phyloP scores from a whole-genome alignment of 1,284 basidiomycete genomes.

The Schizopora paradoxa region DNA sequence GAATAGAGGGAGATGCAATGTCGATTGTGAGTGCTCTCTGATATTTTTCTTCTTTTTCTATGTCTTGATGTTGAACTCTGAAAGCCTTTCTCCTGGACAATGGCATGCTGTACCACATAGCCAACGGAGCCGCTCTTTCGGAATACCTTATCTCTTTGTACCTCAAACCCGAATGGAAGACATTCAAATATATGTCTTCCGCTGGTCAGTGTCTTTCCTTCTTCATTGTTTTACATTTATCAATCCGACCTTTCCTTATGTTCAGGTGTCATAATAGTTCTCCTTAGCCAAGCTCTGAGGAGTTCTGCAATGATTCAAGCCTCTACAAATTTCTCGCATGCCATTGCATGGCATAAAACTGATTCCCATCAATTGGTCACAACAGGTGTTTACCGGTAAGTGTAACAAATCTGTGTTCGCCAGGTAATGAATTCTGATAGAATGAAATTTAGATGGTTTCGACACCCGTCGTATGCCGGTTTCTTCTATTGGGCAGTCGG shows the following conservation, averaged over 20 bases:
- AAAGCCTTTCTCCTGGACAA: constrained; percentile 94
- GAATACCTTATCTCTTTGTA: constrained; percentile 79
- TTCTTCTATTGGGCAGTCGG: constrained; percentile 98
- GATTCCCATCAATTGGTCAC: constrained; percentile 78
- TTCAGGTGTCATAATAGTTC: constrained; percentile 52
- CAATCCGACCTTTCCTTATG: constrained; percentile 38
- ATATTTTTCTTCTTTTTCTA: neutral
- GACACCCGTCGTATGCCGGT: constrained; percentile 95
- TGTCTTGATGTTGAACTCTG: neutral
- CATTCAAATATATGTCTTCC: constrained; percentile 45
- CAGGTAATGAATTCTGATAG: constrained; percentile 1
- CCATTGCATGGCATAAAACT: constrained; percentile 71
- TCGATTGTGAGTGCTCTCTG: constrained; percentile 71
- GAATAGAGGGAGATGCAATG: constrained; percentile 88
- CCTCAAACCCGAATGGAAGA: constrained; percentile 58
- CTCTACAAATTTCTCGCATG: constrained; percentile 88
- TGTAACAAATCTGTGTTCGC: constrained; percentile 14
- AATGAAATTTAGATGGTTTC: constrained; percentile 57
- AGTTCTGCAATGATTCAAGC: constrained; percentile 96
- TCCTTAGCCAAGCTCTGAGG: constrained; percentile 78
- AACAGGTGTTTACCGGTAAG: constrained; percentile 79
- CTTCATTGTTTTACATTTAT: neutral
- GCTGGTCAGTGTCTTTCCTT: constrained; percentile 45
- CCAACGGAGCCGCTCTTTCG: constrained; percentile 71
- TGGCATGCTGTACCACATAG: constrained; percentile 79